Evolutionary conservation across 78 protist species (phyloP).

Genomic region (Mastigamoeba balamuthi): DNA sequence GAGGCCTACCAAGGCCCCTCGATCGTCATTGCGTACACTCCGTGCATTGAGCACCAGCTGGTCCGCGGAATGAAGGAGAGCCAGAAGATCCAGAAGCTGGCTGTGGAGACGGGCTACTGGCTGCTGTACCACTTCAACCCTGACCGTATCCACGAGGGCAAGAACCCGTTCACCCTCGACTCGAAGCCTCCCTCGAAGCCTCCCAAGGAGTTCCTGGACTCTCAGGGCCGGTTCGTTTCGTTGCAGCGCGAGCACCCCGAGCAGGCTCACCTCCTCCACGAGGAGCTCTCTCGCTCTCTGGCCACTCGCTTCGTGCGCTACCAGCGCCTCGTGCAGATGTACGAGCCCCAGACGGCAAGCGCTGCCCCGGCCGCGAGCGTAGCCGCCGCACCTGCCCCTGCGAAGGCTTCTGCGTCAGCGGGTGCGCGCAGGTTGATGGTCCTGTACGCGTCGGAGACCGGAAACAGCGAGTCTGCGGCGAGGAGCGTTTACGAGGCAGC

Average conservation of each 20-base stretch:
- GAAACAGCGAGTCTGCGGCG: too few relatives aligned
- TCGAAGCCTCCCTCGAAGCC: neutral
- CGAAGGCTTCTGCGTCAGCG: too few relatives aligned
- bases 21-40: constrained; percentile 41
- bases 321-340: neutral
- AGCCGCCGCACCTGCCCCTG: neutral
- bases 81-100: constrained; percentile 3
- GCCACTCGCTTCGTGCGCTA: neutral
- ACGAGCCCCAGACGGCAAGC: neutral
- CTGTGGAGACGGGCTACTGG: constrained; percentile 64
- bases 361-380: neutral
- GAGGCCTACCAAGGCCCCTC: constrained; percentile 50
- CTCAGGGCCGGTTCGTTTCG: neutral
- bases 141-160: neutral
- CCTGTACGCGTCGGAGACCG: too few relatives aligned
- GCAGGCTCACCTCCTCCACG: neutral
- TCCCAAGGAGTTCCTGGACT: neutral
- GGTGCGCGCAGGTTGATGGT: too few relatives aligned
- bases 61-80: neutral
- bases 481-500: too few relatives aligned
- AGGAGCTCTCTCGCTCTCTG: neutral
- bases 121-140: constrained; percentile 59
- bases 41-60: constrained; percentile 39
- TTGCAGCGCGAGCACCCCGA: neutral
- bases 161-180: neutral